phyloP scores from a whole-genome alignment of 208 protist genomes.

The Acanthamoeba sp. region DNA sequence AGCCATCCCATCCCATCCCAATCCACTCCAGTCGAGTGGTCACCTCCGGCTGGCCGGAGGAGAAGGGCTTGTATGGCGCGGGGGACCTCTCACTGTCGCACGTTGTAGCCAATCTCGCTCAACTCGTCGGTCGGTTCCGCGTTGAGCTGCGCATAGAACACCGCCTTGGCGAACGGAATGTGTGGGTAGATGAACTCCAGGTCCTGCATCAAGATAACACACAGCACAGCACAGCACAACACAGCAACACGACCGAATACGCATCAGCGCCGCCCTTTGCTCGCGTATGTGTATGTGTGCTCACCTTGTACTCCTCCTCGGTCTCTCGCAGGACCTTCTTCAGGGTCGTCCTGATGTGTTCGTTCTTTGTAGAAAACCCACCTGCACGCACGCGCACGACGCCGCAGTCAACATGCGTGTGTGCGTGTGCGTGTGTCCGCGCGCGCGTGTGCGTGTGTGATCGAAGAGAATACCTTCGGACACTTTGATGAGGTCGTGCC shows the following conservation, averaged over 20 bases:
- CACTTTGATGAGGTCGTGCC: constrained; percentile 43
- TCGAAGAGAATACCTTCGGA: not conserved
- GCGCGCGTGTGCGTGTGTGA: not conserved
- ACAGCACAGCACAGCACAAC: no score
- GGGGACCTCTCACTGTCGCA: not conserved
- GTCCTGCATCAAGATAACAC: not conserved
- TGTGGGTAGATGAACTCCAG: constrained; percentile 32
- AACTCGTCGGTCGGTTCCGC: not conserved
- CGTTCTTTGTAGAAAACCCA: constrained; percentile 45
- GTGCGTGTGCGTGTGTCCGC: not conserved
- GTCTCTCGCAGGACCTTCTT: constrained; percentile 44
- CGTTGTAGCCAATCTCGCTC: constrained; percentile 1
- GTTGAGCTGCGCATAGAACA: constrained; percentile 23
- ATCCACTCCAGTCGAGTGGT: no score
- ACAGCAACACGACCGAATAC: no score
- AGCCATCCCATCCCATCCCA: no score
- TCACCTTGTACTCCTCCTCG: constrained; percentile 33
- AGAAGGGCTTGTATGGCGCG: no score
- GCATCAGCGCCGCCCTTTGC: not conserved
- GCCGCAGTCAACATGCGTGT: no score
- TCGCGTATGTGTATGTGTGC: not conserved
- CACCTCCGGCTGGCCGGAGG: no score
- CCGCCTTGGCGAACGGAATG: constrained; percentile 28
- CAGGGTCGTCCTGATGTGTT: not conserved
- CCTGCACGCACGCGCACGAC: no score